Conservation (phyloP, 2,329 filamentous ascomycete species). For the Diatrype stigma region DNA sequence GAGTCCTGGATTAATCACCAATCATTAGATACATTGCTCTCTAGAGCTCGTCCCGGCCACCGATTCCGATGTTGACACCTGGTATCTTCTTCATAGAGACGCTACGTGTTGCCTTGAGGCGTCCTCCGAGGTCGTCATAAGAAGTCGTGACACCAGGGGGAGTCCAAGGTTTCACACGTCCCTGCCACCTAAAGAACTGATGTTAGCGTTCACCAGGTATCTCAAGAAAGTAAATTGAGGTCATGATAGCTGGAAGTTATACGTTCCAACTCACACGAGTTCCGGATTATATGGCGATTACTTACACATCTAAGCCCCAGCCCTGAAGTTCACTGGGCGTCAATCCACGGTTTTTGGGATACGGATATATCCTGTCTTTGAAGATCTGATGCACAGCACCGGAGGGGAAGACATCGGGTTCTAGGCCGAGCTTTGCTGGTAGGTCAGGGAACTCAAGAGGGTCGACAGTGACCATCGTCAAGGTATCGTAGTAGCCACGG, state of each 20-base stretch:
- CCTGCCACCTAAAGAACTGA: slow-evolving; percentile 23
- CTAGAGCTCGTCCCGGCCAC: slow-evolving; percentile 22
- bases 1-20: no score
- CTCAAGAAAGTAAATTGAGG: no score
- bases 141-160: slow-evolving; percentile 22
- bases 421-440: slow-evolving; percentile 27
- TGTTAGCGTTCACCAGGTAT: background rate
- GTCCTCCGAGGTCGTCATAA: slow-evolving; percentile 18
- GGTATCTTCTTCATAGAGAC: slow-evolving; percentile 21
- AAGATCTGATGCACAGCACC: slow-evolving; percentile 34
- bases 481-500: slow-evolving; percentile 27
- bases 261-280: background rate
- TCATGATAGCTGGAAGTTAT: no score
- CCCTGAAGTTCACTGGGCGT: slow-evolving; percentile 25
- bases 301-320: slow-evolving; percentile 32
- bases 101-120: slow-evolving; percentile 18
- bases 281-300: background rate
- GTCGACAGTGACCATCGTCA: slow-evolving; percentile 33
- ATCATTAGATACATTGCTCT: no score
- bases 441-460: slow-evolving; percentile 33
- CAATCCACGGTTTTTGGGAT: slow-evolving; percentile 27
- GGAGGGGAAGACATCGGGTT: slow-evolving; percentile 21
- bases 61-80: slow-evolving; percentile 22
- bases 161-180: slow-evolving; percentile 30
- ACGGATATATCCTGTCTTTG: slow-evolving; percentile 30